phyloP scores from a whole-genome alignment of 1,284 basidiomycete genomes.

The Trametes polyzona region DNA sequence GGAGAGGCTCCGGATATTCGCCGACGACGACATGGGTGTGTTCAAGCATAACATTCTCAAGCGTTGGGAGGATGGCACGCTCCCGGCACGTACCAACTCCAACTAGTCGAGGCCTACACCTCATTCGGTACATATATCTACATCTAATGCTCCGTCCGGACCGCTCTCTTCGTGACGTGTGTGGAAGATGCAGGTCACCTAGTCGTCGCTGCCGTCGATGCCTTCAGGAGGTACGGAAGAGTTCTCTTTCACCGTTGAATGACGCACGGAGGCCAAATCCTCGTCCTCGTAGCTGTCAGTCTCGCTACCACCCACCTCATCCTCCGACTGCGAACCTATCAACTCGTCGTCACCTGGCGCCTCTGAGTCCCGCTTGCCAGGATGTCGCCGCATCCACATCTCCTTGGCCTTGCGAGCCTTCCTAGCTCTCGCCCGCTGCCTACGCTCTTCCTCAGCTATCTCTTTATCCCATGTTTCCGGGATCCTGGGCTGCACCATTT shows the following conservation, averaged over 20 bases:
- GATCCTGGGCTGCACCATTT: slow-evolving; percentile 42
- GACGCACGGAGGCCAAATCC: not conserved
- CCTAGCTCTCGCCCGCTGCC: slow-evolving; percentile 8
- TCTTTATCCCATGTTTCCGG: slow-evolving; percentile 48
- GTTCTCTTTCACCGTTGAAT: not conserved
- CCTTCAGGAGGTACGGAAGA: slow-evolving; percentile 2
- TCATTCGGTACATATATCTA: slow-evolving; percentile 11
- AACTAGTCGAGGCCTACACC: not conserved
- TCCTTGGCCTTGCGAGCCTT: slow-evolving; percentile 18
- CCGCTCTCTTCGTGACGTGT: not conserved
- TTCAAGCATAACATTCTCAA: slow-evolving; percentile 70
- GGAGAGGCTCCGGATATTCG: slow-evolving; percentile 85
- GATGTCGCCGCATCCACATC: slow-evolving; percentile 14
- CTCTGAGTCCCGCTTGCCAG: slow-evolving; percentile 9
- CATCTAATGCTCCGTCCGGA: slow-evolving; percentile 11
- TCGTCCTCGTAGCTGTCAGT: slow-evolving; percentile 15
- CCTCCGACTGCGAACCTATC: slow-evolving; percentile 9
- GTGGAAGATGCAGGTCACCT: not conserved
- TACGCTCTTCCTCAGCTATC: slow-evolving; percentile 23
- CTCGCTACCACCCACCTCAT: slow-evolving; percentile 3
- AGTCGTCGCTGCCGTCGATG: slow-evolving; percentile 8
- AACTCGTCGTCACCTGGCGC: not conserved
- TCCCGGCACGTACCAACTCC: slow-evolving; percentile 35
- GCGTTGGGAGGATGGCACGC: slow-evolving; percentile 77
- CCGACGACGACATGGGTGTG: slow-evolving; percentile 72